A percentile compares a stretch with the other conserved stretches of the same genome.
Evolutionary conservation across 2,329 filamentous ascomycete genomes (phyloP).

Genomic region (Grosmannia huntii): DNA sequence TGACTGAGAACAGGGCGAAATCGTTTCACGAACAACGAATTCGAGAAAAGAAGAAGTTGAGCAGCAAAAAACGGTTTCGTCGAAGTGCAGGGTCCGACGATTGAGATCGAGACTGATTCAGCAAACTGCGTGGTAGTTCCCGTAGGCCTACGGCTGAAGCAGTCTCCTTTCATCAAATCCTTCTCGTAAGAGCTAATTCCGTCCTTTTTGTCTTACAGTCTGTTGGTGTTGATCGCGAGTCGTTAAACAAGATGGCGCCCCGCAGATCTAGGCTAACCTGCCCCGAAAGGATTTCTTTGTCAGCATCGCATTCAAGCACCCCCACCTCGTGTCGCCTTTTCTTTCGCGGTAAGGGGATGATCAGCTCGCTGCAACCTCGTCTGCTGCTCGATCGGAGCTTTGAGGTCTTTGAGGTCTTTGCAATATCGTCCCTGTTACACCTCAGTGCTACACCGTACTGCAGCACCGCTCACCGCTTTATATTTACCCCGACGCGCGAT

Average conservation of each 20-base stretch:
- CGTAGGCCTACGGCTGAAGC: too few relatives aligned
- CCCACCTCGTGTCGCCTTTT: background rate
- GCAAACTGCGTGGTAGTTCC: too few relatives aligned
- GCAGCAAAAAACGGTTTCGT: conserved; percentile 36
- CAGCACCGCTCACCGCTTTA: too few relatives aligned
- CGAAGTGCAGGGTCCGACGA: conserved; percentile 16
- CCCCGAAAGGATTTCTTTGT: background rate
- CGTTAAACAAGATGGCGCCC: background rate
- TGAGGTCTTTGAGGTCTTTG: background rate
- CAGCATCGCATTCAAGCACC: background rate
- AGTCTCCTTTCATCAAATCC: too few relatives aligned
- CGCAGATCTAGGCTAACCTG: background rate
- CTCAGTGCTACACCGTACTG: too few relatives aligned
- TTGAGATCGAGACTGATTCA: background rate
- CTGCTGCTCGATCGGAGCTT: background rate
- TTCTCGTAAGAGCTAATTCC: too few relatives aligned
- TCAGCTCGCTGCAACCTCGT: background rate
- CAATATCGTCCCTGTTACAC: background rate
- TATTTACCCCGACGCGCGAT: too few relatives aligned
- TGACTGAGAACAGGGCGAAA: conserved; percentile 25
- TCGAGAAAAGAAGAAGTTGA: conserved; percentile 33
- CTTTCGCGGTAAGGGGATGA: background rate
- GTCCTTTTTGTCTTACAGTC: too few relatives aligned
- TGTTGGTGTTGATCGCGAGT: background rate
- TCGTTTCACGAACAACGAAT: conserved; percentile 31